Evolutionary conservation across 225 moss, liverwort and hornwort genomes (phyloP).

Genomic region (Lunularia cruciata): DNA sequence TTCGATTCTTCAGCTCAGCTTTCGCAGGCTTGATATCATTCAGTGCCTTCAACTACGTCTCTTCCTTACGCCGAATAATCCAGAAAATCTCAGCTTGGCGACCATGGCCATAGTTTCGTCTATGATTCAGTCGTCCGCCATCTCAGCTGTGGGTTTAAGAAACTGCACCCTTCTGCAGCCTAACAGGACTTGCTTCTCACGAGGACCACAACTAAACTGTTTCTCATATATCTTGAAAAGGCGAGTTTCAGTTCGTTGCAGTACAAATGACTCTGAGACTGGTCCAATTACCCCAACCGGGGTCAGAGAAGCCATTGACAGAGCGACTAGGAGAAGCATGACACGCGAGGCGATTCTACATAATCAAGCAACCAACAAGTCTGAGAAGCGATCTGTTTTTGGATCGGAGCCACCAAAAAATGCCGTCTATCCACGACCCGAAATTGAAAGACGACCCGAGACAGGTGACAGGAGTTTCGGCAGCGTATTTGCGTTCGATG

Average conservation of each 20-base stretch:
- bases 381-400: conserved; percentile 40
- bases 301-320: conserved; percentile 18
- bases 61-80: too few species aligned
- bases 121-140: too few species aligned
- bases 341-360: conserved; percentile 24
- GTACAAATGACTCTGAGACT: not conserved
- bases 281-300: not conserved
- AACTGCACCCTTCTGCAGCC: too few species aligned
- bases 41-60: too few species aligned
- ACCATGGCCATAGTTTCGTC: too few species aligned
- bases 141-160: too few species aligned
- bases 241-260: not conserved
- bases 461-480: conserved; percentile 13
- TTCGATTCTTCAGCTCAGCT: too few species aligned
- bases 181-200: too few species aligned
- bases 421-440: conserved; percentile 36
- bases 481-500: conserved; percentile 40
- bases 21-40: too few species aligned
- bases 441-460: conserved; percentile 31
- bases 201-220: too few species aligned
- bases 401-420: conserved; percentile 30
- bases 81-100: too few species aligned
- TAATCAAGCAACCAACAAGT: conserved; percentile 38
- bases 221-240: too few species aligned
- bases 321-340: conserved; percentile 22